Base-by-base conservation (phyloP, 441 rosid species). In the Pelargonium citronellum region DNA sequence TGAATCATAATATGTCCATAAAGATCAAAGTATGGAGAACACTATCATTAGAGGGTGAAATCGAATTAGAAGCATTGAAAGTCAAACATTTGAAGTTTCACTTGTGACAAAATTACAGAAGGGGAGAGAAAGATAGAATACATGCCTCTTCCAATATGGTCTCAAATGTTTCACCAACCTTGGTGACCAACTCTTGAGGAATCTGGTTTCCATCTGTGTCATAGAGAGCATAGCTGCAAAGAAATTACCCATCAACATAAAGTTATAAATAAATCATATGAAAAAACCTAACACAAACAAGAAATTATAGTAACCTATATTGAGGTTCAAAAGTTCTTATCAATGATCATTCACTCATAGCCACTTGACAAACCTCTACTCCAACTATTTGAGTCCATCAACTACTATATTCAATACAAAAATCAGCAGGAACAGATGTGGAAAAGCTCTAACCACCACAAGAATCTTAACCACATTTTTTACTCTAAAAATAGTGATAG, bases 181-280 rank as follows among this genome's bases (percentile, higher is more conserved):
- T 73, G 10, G 89, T 81, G 66, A 91, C 97, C 76, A 94, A 73
- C 67, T 89, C 94, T 73, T 85, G 99, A 71, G 96, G 87, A 80
- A 94, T 87, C 83, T 90, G 93, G 47, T 84, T 88, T 17, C 97
- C 99, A 78, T 91, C 94, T 85, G 80, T 86, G 69, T 91, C 97
- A 74, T 81, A 91, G 12, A 94, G 88, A 4, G 97, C 94, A 76
- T 91, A 94, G 76, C 99, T 94, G 86, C 77, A 82, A 62, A 37
- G 60, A 64, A 46, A 80, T 16, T 7, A 57, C 16, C 8, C 20
- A 49, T 49, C 55, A 51, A 11, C 43, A 7, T 39, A 39, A 10
- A 39, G 43, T 39, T 39, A 39, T 7, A 39, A 39, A 39, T 39
- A 7, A 39, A 39, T 0, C 43, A 39, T 7, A 39, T 1, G 5